A percentile compares a stretch with the other conserved stretches of the same genome.
Conservation (phyloP, 495 filamentous ascomycete species). For the Penicillium subrubescens region DNA sequence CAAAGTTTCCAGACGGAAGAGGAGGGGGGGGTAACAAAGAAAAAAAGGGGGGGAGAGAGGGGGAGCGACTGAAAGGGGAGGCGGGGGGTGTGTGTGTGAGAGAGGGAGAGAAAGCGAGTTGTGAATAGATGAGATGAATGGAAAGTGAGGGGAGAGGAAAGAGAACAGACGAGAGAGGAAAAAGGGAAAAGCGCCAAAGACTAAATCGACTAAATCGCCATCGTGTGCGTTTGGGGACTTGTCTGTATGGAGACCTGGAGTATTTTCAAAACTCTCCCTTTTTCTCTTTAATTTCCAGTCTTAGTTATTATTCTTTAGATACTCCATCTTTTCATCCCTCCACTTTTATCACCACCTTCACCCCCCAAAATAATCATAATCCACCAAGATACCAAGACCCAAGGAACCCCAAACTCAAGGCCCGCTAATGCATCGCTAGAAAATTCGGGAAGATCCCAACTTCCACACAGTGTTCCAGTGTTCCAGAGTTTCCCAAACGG, state of each 20-base stretch:
- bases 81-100: slow-evolving; percentile 1
- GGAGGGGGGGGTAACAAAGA: slow-evolving; percentile 1
- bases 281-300: neutral
- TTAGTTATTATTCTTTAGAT: too few relatives aligned
- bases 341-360: neutral
- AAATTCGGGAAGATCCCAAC: slow-evolving; percentile 27
- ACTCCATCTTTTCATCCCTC: neutral
- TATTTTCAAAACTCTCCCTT: neutral
- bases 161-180: slow-evolving; percentile 10
- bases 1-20: neutral
- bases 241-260: too few relatives aligned
- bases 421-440: slow-evolving; percentile 16
- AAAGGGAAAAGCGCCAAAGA: slow-evolving; percentile 12
- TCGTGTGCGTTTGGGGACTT: neutral
- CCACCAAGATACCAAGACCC: neutral
- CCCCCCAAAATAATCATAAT: too few relatives aligned
- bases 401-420: neutral
- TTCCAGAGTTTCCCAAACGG: neutral
- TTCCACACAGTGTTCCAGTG: too few relatives aligned
- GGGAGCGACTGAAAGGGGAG: neutral
- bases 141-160: neutral
- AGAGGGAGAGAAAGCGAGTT: slow-evolving; percentile 3
- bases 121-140: neutral
- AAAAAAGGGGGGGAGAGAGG: slow-evolving; percentile 4
- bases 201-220: slow-evolving; percentile 6